Conservation (phyloP, 2,329 filamentous ascomycete genomes). For the Colletotrichum agaves region DNA sequence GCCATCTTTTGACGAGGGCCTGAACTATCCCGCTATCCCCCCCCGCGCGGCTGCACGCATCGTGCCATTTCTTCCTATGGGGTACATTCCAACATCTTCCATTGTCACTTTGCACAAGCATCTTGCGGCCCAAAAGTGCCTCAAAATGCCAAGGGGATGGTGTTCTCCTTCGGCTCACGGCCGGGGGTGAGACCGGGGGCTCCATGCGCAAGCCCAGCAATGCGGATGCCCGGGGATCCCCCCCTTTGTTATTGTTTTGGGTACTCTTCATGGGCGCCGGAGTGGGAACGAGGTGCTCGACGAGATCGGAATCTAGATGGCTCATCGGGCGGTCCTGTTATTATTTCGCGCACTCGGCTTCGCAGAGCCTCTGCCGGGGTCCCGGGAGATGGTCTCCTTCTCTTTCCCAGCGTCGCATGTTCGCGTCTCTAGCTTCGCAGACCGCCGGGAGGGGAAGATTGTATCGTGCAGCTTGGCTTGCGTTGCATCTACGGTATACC, state of each 20-base stretch:
- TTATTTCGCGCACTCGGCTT: not conserved
- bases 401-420: not conserved
- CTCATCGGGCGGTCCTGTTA: constrained; percentile 22
- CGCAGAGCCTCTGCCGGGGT: constrained; percentile 29
- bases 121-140: not conserved
- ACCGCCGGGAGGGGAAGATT: not conserved
- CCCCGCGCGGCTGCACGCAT: constrained; percentile 23
- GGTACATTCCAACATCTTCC: constrained; percentile 16
- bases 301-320: constrained; percentile 29
- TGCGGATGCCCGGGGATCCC: constrained; percentile 11
- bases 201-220: constrained; percentile 1
- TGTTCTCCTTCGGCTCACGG: constrained; percentile 14
- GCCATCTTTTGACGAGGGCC: not conserved
- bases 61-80: constrained; percentile 13
- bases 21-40: not conserved
- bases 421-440: not conserved
- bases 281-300: constrained; percentile 23
- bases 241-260: too few species aligned
- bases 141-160: not conserved
- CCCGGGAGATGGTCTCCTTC: not conserved
- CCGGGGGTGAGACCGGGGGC: not conserved
- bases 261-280: not conserved
- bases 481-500: not conserved
- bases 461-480: not conserved
- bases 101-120: not conserved